A percentile compares a stretch with the other conserved stretches of the same genome.
phyloP scores from a whole-genome alignment of 2,329 filamentous ascomycete genomes.

The Peltaster fructicola region DNA sequence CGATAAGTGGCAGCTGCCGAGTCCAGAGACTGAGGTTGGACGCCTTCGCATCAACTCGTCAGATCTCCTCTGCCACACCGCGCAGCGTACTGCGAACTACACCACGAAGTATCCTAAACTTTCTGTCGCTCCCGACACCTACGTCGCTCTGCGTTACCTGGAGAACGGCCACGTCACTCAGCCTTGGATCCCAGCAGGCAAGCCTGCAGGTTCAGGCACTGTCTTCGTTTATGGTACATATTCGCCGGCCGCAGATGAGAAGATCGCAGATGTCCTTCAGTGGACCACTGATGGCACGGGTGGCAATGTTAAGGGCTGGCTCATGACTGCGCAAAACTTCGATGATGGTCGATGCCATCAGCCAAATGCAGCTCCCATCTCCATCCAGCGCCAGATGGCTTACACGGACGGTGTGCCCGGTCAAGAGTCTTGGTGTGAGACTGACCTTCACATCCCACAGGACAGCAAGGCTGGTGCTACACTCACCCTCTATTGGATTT shows the following conservation, averaged over 20 bases:
- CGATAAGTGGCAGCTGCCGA: slow-evolving; percentile 48
- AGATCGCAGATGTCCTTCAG: slow-evolving; percentile 46
- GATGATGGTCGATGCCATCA: slow-evolving; percentile 89
- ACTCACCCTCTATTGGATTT: slow-evolving; percentile 87
- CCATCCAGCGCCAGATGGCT: slow-evolving; percentile 37
- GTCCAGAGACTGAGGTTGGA: slow-evolving; percentile 22
- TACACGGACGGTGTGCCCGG: slow-evolving; percentile 39
- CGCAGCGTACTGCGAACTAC: slow-evolving; percentile 40
- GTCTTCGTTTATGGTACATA: slow-evolving; percentile 34
- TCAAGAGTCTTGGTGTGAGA: slow-evolving; percentile 59
- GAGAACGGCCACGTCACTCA: slow-evolving; percentile 34
- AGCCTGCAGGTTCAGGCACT: slow-evolving; percentile 27
- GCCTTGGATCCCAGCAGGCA: slow-evolving; percentile 23
- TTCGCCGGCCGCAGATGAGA: slow-evolving; percentile 35
- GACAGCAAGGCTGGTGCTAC: slow-evolving; percentile 39
- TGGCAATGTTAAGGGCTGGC: slow-evolving; percentile 57
- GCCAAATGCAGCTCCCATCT: slow-evolving; percentile 43
- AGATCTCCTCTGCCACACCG: slow-evolving; percentile 45
- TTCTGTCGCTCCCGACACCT: slow-evolving; percentile 31
- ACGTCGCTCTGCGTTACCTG: slow-evolving; percentile 31
- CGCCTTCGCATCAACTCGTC: slow-evolving; percentile 30
- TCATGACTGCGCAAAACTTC: slow-evolving; percentile 63
- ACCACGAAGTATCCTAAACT: slow-evolving; percentile 47
- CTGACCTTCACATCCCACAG: slow-evolving; percentile 56
- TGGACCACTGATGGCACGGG: slow-evolving; percentile 73